Percentiles rank a stretch among this genome's conserved stretches.
phyloP scores from a whole-genome alignment of 108 stramenopile genomes.

The Skeletonema tropicum region DNA sequence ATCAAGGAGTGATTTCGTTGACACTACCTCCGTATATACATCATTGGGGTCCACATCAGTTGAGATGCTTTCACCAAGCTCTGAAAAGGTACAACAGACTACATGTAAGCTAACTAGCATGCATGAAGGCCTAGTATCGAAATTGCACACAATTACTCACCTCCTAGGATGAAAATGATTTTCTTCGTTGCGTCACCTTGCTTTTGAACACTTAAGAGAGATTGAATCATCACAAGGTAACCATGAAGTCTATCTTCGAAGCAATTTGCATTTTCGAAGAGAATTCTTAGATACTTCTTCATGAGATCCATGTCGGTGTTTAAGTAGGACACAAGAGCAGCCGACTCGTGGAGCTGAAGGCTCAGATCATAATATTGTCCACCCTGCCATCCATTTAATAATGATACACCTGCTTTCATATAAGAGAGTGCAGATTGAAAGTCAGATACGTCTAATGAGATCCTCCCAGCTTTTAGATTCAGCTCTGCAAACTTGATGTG shows the following conservation, averaged over 20 bases:
- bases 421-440: conserved; percentile 12
- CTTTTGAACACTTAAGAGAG: background rate
- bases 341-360: too few species aligned
- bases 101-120: background rate
- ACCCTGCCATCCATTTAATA: too few species aligned
- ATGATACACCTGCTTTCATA: background rate
- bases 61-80: conserved; percentile 20
- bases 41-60: background rate
- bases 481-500: background rate
- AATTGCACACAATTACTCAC: too few species aligned
- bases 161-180: too few species aligned
- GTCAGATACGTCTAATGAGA: background rate
- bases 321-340: background rate
- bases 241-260: conserved; percentile 20
- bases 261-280: conserved; percentile 8
- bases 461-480: conserved; percentile 14
- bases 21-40: background rate
- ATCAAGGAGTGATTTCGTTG: conserved; percentile 11
- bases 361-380: too few species aligned
- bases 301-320: background rate
- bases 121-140: too few species aligned
- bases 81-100: background rate
- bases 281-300: background rate
- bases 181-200: conserved; percentile 6
- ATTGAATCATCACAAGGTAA: conserved; percentile 4